Evolutionary conservation across 2,329 filamentous ascomycete species (phyloP).

Genomic region (Alternaria panax): DNA sequence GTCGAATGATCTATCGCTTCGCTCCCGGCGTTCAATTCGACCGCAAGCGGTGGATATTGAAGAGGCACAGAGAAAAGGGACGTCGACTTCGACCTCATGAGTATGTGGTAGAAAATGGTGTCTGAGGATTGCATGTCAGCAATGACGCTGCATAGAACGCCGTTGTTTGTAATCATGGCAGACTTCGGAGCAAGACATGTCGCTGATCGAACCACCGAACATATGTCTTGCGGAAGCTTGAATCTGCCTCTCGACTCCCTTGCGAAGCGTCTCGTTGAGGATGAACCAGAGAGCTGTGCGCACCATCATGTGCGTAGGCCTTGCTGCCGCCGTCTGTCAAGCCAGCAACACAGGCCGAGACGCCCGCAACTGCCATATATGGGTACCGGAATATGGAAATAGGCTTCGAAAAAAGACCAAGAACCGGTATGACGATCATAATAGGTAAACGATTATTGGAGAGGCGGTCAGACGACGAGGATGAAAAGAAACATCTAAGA

Average conservation of each 20-base stretch:
- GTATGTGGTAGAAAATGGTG: constrained; percentile 1
- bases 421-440: not conserved
- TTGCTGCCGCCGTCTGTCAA: not conserved
- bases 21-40: constrained; percentile 12
- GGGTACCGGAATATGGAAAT: not conserved
- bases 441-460: no score
- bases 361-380: not conserved
- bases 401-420: not conserved
- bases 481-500: not conserved
- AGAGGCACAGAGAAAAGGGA: constrained; percentile 11
- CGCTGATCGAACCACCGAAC: not conserved
- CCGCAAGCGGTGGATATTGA: constrained; percentile 15
- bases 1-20: constrained; percentile 4
- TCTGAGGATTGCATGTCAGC: constrained; percentile 2
- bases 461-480: not conserved
- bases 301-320: not conserved
- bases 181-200: not conserved
- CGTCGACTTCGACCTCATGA: constrained; percentile 3
- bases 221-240: not conserved
- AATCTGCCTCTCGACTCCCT: not conserved
- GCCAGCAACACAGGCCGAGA: not conserved
- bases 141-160: constrained; percentile 1
- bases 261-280: not conserved
- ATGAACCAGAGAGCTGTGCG: not conserved
- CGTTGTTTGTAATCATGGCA: not conserved